Conservation (phyloP, 805 yeast species). For the Candida gorgasii region DNA sequence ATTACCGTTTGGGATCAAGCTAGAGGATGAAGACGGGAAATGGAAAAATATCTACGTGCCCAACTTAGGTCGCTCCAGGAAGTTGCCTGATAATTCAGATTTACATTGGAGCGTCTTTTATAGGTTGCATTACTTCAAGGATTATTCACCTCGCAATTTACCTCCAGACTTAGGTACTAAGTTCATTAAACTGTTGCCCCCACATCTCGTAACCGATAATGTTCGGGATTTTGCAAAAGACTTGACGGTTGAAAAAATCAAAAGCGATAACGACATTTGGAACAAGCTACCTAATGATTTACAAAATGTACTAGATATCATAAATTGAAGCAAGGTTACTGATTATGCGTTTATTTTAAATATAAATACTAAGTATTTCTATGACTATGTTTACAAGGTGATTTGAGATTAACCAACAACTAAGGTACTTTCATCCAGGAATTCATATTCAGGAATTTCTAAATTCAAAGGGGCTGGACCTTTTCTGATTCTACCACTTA, state of each 20-base stretch:
- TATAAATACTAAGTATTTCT: conserved; percentile 8
- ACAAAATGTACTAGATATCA: not conserved
- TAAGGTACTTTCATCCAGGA: conserved; percentile 74
- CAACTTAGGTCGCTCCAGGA: conserved; percentile 55
- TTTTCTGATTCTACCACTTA: conserved; percentile 99
- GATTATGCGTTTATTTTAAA: conserved; percentile 8
- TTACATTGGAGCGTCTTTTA: conserved; percentile 68
- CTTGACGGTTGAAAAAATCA: conserved; percentile 18
- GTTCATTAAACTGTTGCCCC: conserved; percentile 22
- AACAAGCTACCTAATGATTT: conserved; percentile 34
- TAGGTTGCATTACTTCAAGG: conserved; percentile 48
- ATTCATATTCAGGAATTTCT: conserved; percentile 91
- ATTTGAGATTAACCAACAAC: conserved; percentile 71
- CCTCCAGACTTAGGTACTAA: conserved; percentile 20
- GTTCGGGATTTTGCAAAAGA: conserved; percentile 15
- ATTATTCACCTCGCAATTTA: conserved; percentile 43
- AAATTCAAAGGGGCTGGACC: conserved; percentile 99
- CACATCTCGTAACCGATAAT: conserved; percentile 3
- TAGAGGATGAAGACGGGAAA: conserved; percentile 47
- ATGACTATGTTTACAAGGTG: conserved; percentile 9
- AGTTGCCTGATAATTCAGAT: conserved; percentile 46
- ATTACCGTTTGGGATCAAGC: conserved; percentile 56
- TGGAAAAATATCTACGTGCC: conserved; percentile 56
- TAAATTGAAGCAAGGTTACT: not conserved
- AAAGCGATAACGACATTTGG: conserved; percentile 26